Base-by-base conservation (phyloP, 2,329 filamentous ascomycete genomes). In the Aspergillus ochraceus region DNA sequence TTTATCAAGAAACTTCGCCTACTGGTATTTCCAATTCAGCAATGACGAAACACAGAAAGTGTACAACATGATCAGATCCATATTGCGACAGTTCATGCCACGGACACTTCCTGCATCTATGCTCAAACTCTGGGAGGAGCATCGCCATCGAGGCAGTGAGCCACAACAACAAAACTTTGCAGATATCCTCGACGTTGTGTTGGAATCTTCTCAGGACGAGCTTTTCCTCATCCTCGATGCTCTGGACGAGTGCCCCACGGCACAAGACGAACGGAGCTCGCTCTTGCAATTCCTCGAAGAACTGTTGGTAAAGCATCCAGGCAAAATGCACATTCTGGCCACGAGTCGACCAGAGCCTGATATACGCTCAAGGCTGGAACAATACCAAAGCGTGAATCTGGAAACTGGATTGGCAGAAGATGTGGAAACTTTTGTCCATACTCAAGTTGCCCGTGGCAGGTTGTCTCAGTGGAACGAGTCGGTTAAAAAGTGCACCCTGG, bases 1-100 rank as follows among this genome's bases (percentile, higher is more conserved):
- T 30, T 9, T 9, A 3, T 45, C 55, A 3, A 30, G n/a, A 10
- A 12, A n/a, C 0, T 51, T 46, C 52, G 47, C 47, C 32, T 58
- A 58, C 55, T 58, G 55, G 55, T 58, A 58, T 17, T 58, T 58
- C 26, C 55, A 53, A 10, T 58, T 58, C 42, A 53, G 39, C n/a
- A 30, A 52, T 47, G 24, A 47, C 17, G n/a, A 49, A 30, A 58
- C 55, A 49, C 29, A 36, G 29, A 32, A 39, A 6, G 32, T 58
- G 24, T 20, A 53, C 22, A 52, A 49, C 42, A 53, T 58, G 55
- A 49, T 26, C 39, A 47, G 39, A 8, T 49, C 55, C 8, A 47
- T 58, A 3, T 2, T 58, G 4, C 49, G 55, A 58, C 55, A 58
- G 29, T 19, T 58, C 9, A 42, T 19, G 14, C 36, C 49, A n/a